Conservation (phyloP, 2,329 filamentous ascomycete genomes). For the Apiospora sp. region DNA sequence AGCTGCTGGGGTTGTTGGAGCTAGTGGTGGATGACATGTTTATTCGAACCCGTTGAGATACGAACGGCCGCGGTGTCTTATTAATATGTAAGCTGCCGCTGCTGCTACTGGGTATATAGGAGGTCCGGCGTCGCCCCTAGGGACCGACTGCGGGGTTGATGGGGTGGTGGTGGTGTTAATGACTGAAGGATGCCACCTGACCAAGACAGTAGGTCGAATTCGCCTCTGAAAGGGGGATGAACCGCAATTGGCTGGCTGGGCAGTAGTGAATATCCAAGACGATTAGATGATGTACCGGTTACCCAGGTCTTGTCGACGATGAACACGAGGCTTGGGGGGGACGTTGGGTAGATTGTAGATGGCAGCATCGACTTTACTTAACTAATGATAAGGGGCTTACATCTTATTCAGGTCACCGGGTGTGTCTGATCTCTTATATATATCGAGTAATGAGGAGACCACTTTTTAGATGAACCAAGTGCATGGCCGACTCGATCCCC, state of each 20-base stretch:
- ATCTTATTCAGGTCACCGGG: background rate
- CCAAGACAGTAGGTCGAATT: slow-evolving; percentile 1
- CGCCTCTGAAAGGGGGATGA: background rate
- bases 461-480: background rate
- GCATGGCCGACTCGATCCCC: background rate
- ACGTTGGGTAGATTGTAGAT: background rate
- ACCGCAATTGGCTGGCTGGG: background rate
- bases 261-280: background rate
- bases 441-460: background rate
- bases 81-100: background rate
- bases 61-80: background rate
- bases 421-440: background rate
- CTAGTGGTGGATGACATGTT: slow-evolving; percentile 21
- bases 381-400: background rate
- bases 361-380: background rate
- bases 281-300: background rate
- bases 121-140: slow-evolving; percentile 4
- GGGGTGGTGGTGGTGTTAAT: background rate
- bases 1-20: slow-evolving; percentile 29
- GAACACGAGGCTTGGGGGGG: background rate
- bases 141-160: slow-evolving; percentile 16
- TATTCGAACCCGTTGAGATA: background rate
- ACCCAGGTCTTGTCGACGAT: background rate
- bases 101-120: background rate
- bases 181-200: background rate